phyloP scores from a whole-genome alignment of 1,284 basidiomycete species.

The Cutaneotrichosporon mucoides region DNA sequence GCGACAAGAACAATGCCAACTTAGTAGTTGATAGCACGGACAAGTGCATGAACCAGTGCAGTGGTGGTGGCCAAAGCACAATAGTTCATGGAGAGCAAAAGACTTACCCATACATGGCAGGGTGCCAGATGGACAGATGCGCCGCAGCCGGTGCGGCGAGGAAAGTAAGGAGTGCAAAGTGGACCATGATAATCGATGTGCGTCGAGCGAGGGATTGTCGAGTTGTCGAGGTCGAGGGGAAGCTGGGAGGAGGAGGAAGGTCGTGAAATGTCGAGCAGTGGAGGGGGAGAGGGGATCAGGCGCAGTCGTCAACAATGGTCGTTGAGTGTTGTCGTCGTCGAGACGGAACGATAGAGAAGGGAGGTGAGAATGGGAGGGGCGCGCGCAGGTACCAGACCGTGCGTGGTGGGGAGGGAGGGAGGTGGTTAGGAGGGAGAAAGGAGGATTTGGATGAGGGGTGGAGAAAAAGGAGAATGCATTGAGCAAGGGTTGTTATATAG shows the following conservation, averaged over 20 bases:
- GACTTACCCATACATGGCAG: constrained; percentile 44
- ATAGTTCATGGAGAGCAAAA: too few species aligned
- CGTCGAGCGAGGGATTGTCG: neutral
- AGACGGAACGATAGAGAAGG: neutral
- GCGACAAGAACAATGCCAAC: too few species aligned
- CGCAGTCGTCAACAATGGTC: neutral
- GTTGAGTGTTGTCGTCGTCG: neutral
- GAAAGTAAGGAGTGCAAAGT: neutral
- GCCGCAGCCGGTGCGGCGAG: constrained; percentile 13
- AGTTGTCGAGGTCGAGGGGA: too few species aligned
- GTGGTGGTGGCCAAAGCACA: too few species aligned
- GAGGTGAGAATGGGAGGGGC: neutral
- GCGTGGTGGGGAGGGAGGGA: neutral
- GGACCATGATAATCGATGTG: neutral
- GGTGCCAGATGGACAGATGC: constrained; percentile 44
- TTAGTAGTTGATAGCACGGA: too few species aligned
- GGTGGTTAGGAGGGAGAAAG: too few species aligned
- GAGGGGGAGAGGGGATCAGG: too few species aligned
- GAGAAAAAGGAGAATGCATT: too few species aligned
- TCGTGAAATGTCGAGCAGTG: too few species aligned
- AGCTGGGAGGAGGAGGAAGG: too few species aligned
- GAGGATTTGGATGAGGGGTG: too few species aligned
- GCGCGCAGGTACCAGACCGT: constrained; percentile 1
- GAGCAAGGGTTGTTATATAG: too few species aligned
- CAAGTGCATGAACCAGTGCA: neutral